Evolutionary conservation across 179 eudicot genomes (phyloP).

Genomic region (Gypsophila paniculata): DNA sequence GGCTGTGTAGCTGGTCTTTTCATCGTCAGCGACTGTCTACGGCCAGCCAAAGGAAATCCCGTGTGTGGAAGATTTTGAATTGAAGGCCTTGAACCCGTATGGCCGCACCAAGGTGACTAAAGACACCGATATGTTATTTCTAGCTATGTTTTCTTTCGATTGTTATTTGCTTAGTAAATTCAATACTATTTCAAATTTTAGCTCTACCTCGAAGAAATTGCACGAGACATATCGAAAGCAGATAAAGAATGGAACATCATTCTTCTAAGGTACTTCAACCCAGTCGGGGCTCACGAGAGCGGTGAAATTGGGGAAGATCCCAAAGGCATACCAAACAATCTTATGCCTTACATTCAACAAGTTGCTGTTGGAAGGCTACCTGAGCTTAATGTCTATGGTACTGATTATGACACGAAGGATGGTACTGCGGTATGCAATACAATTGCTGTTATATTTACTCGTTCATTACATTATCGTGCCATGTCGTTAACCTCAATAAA

Average conservation of each 20-base stretch:
- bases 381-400: conserved; percentile 79
- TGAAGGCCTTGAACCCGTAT: conserved; percentile 83
- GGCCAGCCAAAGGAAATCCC: conserved; percentile 87
- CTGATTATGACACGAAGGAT: conserved; percentile 87
- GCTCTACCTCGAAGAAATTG: conserved; percentile 85
- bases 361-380: conserved; percentile 85
- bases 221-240: conserved; percentile 64
- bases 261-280: conserved; percentile 81
- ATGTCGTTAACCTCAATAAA: too few species aligned
- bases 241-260: conserved; percentile 76
- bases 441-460: too few species aligned
- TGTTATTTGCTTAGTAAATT: background rate
- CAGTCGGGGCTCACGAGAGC: conserved; percentile 92
- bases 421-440: conserved; percentile 84
- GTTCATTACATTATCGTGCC: too few species aligned
- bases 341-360: conserved; percentile 86
- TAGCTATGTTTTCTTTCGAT: background rate
- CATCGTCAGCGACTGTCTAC: conserved; percentile 88
- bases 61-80: conserved; percentile 63
- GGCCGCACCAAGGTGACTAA: conserved; percentile 79
- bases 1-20: conserved; percentile 67
- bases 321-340: conserved; percentile 83
- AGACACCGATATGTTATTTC: background rate
- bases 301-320: conserved; percentile 90
- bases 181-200: conserved; percentile 22